Evolutionary conservation across 2,329 filamentous ascomycete species (phyloP), one percentile per base, ranked within the genome.

Genomic region (Leptographium flavum): DNA sequence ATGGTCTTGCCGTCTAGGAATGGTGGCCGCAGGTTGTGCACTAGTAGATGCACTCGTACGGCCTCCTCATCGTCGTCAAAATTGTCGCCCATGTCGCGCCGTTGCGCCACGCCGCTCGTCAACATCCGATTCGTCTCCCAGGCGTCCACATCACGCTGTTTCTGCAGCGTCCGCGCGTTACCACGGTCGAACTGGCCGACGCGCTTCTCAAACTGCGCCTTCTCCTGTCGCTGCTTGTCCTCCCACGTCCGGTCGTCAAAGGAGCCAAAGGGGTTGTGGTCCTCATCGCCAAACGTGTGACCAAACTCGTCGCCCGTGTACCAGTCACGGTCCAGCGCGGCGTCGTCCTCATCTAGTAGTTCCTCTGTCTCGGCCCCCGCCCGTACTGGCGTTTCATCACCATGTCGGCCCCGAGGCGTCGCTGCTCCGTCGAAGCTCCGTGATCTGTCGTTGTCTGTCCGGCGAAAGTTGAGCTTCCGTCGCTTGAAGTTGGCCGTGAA

Each of bases 41-140:
- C 84, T 9, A 98, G 68, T 33, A 98, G 67, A 66, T 98, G 92
- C 14, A 96, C 78, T 49, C 93, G 74, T 8, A 83, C 94, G 22
- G 78, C 79, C 58, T 98, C 92, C 41, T 95, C 83, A 51, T 98
- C 92, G 52, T 94, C 82, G 43, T 82, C 81, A 56, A 95, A 94
- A 57, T 92, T 87, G 40, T 76, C 73, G 22, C 81, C 80, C 58
- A 87, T 77, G 55, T 92, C 85, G 53, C 87, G 71, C 57, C 90
- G 72, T 62, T 98, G 93, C 17, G 92, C 92, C 17, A 98, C 88
- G 46, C 90, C 90, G 19, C 88, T 95, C 1, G 88, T 92, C 49
- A 98, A 72, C 92, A 98, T 96, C 48, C 92, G 84, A 60, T 98
- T 98, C 15, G 90, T 92, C 63, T 98, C 93, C 92, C 92, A 98